Evolutionary conservation across 495 filamentous ascomycete genomes (phyloP).

Genomic region (Xeromyces bisporus): DNA sequence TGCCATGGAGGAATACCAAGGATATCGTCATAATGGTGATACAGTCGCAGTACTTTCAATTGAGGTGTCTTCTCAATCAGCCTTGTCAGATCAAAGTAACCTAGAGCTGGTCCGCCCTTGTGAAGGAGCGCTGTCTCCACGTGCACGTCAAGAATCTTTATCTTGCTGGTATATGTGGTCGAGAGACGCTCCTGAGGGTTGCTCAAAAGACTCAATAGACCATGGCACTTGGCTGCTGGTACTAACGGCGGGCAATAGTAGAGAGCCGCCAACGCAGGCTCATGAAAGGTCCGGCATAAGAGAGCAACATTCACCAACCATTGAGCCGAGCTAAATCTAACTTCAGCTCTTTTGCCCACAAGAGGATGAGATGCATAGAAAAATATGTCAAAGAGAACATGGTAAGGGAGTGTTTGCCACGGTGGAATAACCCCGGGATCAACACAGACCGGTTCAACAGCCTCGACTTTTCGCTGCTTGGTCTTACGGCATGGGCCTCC

Average conservation of each 20-base stretch:
- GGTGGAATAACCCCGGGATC: conserved; percentile 36
- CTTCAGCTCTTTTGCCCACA: conserved; percentile 25
- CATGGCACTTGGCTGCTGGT: conserved; percentile 32
- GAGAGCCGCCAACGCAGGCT: conserved; percentile 58
- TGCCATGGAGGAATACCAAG: conserved; percentile 14
- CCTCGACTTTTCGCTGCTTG: conserved; percentile 16
- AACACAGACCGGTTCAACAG: conserved; percentile 6
- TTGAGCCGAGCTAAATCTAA: conserved; percentile 24
- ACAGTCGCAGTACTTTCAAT: conserved; percentile 23
- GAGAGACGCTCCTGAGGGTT: conserved; percentile 21
- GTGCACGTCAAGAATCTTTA: conserved; percentile 52
- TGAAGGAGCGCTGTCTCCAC: conserved; percentile 28
- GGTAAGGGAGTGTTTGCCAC: conserved; percentile 58
- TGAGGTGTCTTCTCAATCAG: conserved; percentile 27
- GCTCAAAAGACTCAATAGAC: conserved; percentile 30
- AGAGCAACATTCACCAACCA: conserved; percentile 47
- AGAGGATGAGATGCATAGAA: conserved; percentile 44
- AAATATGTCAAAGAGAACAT: conserved; percentile 55
- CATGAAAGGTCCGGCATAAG: conserved; percentile 47
- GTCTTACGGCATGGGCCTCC: conserved; percentile 15
- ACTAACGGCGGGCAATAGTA: conserved; percentile 51
- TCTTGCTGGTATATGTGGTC: conserved; percentile 46
- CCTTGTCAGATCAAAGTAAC: conserved; percentile 29
- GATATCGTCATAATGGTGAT: conserved; percentile 21
- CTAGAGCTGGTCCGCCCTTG: conserved; percentile 26